phyloP scores from a whole-genome alignment of 306 rosid genomes.

The Delonix regia region DNA sequence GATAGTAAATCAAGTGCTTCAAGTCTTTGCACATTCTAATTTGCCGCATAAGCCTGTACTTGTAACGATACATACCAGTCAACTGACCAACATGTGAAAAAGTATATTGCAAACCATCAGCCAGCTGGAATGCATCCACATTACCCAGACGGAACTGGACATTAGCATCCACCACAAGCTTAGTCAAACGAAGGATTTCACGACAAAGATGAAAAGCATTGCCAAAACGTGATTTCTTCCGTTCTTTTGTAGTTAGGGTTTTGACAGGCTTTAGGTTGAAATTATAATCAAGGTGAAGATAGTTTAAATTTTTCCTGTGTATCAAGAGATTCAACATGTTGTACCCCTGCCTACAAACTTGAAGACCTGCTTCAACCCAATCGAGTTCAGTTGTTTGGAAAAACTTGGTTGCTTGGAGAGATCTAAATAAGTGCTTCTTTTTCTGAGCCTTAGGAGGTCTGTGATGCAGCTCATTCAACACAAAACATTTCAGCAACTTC shows the following conservation, averaged over 20 bases:
- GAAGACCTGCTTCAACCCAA: slow-evolving; percentile 99
- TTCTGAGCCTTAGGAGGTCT: slow-evolving; percentile 99
- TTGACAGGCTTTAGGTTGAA: slow-evolving; percentile 97
- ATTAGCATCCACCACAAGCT: slow-evolving; percentile 99
- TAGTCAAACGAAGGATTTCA: slow-evolving; percentile 94
- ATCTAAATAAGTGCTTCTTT: slow-evolving; percentile 91
- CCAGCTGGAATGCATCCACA: slow-evolving; percentile 97
- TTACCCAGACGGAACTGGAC: slow-evolving; percentile 97
- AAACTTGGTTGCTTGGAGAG: slow-evolving; percentile 97
- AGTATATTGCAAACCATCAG: slow-evolving; percentile 96
- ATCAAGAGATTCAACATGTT: slow-evolving; percentile 96
- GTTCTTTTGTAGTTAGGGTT: slow-evolving; percentile 92
- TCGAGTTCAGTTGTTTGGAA: slow-evolving; percentile 99
- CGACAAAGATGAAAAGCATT: slow-evolving; percentile 99
- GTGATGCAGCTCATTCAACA: slow-evolving; percentile 96
- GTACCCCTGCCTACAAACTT: slow-evolving; percentile 98
- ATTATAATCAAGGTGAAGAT: slow-evolving; percentile 97
- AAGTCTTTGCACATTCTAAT: slow-evolving; percentile 98
- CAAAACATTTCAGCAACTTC: slow-evolving; percentile 91
- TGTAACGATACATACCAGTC: slow-evolving; percentile 99
- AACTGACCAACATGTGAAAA: slow-evolving; percentile 98
- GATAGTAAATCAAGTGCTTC: slow-evolving; percentile 96
- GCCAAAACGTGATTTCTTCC: slow-evolving; percentile 97
- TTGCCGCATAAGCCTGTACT: slow-evolving; percentile 97
- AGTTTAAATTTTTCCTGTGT: slow-evolving; percentile 95